Conservation (phyloP, 1,139 yeast genomes). For the Lodderomyces jiufengensis region DNA sequence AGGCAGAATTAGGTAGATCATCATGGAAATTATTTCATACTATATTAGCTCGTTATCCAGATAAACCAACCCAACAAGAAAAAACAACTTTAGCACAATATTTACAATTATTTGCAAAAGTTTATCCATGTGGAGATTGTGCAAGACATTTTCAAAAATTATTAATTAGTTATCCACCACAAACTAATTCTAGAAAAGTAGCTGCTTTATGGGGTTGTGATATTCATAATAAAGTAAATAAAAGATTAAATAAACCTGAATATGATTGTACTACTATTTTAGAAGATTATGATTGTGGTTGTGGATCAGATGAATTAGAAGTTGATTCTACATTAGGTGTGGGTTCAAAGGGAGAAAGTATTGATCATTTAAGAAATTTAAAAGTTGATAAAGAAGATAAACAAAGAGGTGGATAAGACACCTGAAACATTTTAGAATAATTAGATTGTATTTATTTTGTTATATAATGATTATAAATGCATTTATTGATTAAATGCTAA, state of each 20-base stretch:
- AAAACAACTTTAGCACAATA: constrained; percentile 55
- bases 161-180: constrained; percentile 76
- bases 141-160: constrained; percentile 83
- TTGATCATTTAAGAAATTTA: constrained; percentile 40
- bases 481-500: too few relatives aligned
- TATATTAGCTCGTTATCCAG: constrained; percentile 87
- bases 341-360: constrained; percentile 25
- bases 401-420: constrained; percentile 35
- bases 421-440: too few relatives aligned
- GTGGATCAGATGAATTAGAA: constrained; percentile 69
- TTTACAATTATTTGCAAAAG: constrained; percentile 63
- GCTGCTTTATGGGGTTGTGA: constrained; percentile 98
- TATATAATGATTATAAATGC: too few relatives aligned
- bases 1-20: constrained; percentile 79
- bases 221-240: constrained; percentile 85
- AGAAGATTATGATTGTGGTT: constrained; percentile 95
- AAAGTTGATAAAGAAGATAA: constrained; percentile 39
- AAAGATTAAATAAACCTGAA: constrained; percentile 58
- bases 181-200: constrained; percentile 65
- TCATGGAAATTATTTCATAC: constrained; percentile 90
- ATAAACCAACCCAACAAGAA: constrained; percentile 63
- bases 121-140: constrained; percentile 92
- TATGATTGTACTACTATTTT: constrained; percentile 83
- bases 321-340: constrained; percentile 29
- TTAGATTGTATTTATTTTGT: too few relatives aligned